phyloP scores from a whole-genome alignment of 2,329 filamentous ascomycete genomes.

The Colletotrichum godetiae region DNA sequence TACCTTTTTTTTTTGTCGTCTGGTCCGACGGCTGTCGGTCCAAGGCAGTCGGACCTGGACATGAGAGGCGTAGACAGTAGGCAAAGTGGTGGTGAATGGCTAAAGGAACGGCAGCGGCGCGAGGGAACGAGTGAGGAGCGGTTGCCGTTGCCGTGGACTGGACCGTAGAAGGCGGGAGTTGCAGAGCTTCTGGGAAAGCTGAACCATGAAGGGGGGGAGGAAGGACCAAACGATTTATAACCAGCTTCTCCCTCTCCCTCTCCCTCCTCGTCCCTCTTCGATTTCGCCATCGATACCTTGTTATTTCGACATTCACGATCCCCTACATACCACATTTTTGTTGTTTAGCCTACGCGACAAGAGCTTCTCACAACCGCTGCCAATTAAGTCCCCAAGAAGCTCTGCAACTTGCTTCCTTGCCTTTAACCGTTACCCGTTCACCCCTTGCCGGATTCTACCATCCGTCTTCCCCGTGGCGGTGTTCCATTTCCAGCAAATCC shows the following conservation, averaged over 20 bases:
- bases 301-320: conserved; percentile 33
- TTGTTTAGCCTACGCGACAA: conserved; percentile 26
- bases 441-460: conserved; percentile 3
- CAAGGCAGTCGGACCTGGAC: conserved; percentile 29
- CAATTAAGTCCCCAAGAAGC: conserved; percentile 13
- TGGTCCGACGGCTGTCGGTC: conserved; percentile 27
- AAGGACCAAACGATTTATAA: conserved; percentile 30
- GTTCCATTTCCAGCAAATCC: conserved; percentile 9
- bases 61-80: neutral
- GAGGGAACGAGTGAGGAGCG: neutral
- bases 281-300: conserved; percentile 34
- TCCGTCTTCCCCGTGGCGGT: conserved; percentile 19
- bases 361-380: conserved; percentile 34
- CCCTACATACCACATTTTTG: conserved; percentile 16
- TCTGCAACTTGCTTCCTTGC: conserved; percentile 27
- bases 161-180: conserved; percentile 19
- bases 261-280: conserved; percentile 2
- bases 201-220: conserved; percentile 15
- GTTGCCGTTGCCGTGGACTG: conserved; percentile 8
- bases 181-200: conserved; percentile 34
- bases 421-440: neutral
- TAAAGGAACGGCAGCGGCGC: conserved; percentile 9
- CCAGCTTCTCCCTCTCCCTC: conserved; percentile 16
- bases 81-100: conserved; percentile 15
- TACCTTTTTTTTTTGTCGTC: conserved; percentile 19